Conservation (phyloP, 129 eudicot species). For the Arctium minus region DNA sequence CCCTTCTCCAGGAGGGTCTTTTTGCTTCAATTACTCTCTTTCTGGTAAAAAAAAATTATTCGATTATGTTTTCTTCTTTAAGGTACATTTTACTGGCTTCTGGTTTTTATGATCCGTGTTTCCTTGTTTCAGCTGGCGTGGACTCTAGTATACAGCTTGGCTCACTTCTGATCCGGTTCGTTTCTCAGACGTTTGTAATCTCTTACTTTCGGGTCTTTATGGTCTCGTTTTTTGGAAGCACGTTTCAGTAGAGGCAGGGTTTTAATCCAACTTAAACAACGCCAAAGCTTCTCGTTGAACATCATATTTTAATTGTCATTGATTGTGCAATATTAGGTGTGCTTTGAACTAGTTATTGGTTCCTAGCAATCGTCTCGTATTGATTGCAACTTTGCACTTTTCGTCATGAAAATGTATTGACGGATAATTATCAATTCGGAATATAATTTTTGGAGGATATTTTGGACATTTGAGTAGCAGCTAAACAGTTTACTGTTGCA, state of each 20-base stretch:
- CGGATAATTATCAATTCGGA: neutral
- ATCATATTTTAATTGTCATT: neutral
- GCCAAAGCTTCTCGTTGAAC: neutral
- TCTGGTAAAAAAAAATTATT: slow-evolving; percentile 48
- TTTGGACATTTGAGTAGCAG: neutral
- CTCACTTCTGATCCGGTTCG: slow-evolving; percentile 55
- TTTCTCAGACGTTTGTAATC: neutral
- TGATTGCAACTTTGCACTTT: neutral
- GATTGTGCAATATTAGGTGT: neutral
- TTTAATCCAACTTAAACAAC: neutral
- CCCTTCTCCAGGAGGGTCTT: slow-evolving; percentile 98
- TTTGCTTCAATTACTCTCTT: slow-evolving; percentile 89
- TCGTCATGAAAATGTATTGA: neutral
- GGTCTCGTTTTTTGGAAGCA: neutral
- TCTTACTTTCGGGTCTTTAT: neutral
- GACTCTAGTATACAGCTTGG: slow-evolving; percentile 96
- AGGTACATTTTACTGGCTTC: neutral
- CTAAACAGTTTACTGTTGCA: neutral
- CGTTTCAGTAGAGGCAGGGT: neutral
- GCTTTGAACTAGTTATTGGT: neutral
- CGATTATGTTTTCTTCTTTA: neutral
- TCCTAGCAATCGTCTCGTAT: neutral
- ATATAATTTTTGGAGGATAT: neutral
- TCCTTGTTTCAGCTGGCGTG: slow-evolving; percentile 71
- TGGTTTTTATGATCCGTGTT: neutral